A percentile compares a stretch with the other conserved stretches of the same genome.
These are phyloP conservation scores for Hamigera avellanea DNA, from an alignment of 495 filamentous ascomycete genomes.

Conservation along the genomic window DNA sequence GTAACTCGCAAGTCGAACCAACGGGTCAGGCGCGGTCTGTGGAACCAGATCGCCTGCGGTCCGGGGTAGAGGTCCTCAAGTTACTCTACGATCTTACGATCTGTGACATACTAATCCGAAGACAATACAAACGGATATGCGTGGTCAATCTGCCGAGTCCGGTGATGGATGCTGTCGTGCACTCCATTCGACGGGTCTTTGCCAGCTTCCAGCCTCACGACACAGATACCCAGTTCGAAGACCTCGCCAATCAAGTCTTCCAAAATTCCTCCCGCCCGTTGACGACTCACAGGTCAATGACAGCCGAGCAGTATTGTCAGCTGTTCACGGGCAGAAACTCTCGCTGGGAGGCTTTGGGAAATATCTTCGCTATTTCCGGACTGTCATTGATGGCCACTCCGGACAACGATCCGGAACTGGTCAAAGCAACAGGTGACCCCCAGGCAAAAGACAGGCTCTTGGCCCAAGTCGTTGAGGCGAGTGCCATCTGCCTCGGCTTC, in stretches of 20 bases:
- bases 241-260: conserved; percentile 19
- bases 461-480: conserved; percentile 26
- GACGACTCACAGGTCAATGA: conserved; percentile 17
- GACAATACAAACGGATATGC: conserved; percentile 13
- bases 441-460: conserved; percentile 19
- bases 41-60: conserved; percentile 22
- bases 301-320: conserved; percentile 21
- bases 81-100: conserved; percentile 24
- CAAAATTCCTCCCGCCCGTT: conserved; percentile 22
- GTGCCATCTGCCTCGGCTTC: conserved; percentile 32
- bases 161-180: conserved; percentile 17
- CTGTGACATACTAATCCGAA: conserved; percentile 15
- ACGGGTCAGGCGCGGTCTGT: conserved; percentile 9
- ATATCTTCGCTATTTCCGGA: conserved; percentile 39
- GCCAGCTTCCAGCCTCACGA: conserved; percentile 12
- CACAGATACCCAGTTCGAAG: conserved; percentile 18
- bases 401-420: conserved; percentile 23
- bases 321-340: conserved; percentile 39
- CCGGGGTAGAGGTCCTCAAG: conserved; percentile 30
- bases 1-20: conserved; percentile 16
- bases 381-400: conserved; percentile 26
- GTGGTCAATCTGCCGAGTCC: conserved; percentile 13
- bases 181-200: conserved; percentile 16
- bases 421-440: conserved; percentile 9
- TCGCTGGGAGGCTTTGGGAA: conserved; percentile 49